Base-by-base conservation (phyloP, 2,329 filamentous ascomycete genomes). In the Lasiodiplodia hormozganensis region DNA sequence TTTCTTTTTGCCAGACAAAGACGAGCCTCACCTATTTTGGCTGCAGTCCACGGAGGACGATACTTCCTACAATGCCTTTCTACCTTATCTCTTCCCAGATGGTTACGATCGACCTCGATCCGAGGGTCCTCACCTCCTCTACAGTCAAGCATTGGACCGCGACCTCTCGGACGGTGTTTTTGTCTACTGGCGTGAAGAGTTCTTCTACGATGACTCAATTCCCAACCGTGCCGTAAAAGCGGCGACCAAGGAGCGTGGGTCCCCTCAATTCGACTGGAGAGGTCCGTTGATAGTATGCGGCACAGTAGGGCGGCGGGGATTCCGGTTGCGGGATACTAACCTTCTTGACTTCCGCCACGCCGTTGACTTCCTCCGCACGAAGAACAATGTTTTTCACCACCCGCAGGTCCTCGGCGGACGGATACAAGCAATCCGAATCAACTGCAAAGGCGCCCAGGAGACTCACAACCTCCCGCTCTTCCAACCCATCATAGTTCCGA, bases 121-220 rank as follows among this genome's bases (percentile, higher is more conserved):
- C 23, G 14, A 54, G 10, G 51, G 23, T 7, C 5, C 21, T 34
- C 11, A 14, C 3, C 6, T 54, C 23, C 4, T 4, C 5, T 4
- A 28, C 25, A 54, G 14, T 31, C 11, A 14, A 16, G 25, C 14
- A 12, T 34, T 69, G 34, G n/a, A 65, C 2, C 62, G 67, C 28
- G 47, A 57, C 1, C 64, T 71, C 10, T 56, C 51, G 7, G 8
- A 72, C 43, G 36, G 28, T 1, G 60, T 71, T 25, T 3, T 40
- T 28, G 18, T 71, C 38, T 28, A 23, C 8, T 60, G 47, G 25
- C 70, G 70, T 23, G 62, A 70, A 6, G 60, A 58, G 2, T 71
- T 67, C 58, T 38, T 69, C 14, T 21, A 18, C 11, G 70, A 71
- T 53, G 68, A 64, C 31, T 72, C 70, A 10, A 2, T 51, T 10